Conservation (phyloP, 192 early-diverging fungal genomes). For the Mortierella hygrophila region DNA sequence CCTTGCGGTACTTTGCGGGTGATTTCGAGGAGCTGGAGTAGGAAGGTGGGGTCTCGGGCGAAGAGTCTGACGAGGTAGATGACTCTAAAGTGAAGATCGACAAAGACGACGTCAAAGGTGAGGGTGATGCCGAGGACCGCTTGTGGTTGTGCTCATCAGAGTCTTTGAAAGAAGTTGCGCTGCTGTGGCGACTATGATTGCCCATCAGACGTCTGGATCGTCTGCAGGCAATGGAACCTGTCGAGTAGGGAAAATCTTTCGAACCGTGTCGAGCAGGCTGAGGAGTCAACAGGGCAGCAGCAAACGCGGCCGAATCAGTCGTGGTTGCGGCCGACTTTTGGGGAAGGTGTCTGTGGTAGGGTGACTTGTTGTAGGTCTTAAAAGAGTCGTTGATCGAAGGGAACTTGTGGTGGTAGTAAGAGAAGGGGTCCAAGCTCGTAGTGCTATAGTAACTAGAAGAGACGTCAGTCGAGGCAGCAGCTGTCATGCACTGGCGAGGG, state of each 20-base stretch:
- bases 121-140: background rate
- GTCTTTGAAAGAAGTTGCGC: background rate
- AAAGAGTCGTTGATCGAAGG: background rate
- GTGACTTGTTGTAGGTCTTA: background rate
- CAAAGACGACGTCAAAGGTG: conserved; percentile 8
- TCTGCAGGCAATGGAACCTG: background rate
- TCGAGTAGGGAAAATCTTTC: background rate
- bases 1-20: conserved; percentile 25
- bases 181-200: background rate
- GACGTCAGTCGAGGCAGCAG: background rate
- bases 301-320: background rate
- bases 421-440: background rate
- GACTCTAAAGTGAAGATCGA: background rate
- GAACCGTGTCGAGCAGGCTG: background rate
- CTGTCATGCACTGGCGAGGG: background rate
- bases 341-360: background rate
- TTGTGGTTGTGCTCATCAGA: background rate
- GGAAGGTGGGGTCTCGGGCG: background rate
- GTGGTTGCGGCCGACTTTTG: background rate
- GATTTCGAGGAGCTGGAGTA: background rate
- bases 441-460: background rate
- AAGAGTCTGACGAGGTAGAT: background rate
- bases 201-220: background rate
- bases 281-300: background rate
- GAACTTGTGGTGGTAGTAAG: background rate